Conservation (phyloP, 495 filamentous ascomycete species). For the Penicillium cinerascens region DNA sequence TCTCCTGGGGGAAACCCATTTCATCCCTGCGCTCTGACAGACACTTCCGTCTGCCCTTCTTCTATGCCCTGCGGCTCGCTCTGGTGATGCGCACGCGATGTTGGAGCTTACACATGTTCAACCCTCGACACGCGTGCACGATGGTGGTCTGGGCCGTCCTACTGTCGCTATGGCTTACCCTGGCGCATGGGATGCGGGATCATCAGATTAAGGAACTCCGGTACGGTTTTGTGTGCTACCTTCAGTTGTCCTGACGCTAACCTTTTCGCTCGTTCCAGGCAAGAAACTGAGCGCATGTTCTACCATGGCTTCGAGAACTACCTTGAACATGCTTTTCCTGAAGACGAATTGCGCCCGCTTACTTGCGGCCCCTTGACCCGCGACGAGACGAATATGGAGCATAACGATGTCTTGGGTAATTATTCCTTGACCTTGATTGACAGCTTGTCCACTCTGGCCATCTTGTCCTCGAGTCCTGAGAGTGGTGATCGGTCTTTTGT, state of each 20-base stretch:
- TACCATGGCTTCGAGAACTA: constrained; percentile 98
- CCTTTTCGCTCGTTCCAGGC: constrained; percentile 33
- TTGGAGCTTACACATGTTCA: constrained; percentile 39
- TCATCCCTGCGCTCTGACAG: not conserved
- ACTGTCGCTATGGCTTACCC: constrained; percentile 38
- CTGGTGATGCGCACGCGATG: constrained; percentile 47
- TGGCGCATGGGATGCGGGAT: constrained; percentile 40
- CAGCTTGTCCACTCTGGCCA: constrained; percentile 88
- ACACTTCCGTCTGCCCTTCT: constrained; percentile 7
- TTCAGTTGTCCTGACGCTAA: constrained; percentile 6
- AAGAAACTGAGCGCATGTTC: constrained; percentile 88
- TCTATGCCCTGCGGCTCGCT: constrained; percentile 30
- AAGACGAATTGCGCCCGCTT: constrained; percentile 91
- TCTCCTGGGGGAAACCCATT: not conserved
- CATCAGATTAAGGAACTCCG: constrained; percentile 40
- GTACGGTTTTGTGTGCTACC: constrained; percentile 17
- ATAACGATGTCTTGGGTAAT: constrained; percentile 95
- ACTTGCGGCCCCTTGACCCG: constrained; percentile 80
- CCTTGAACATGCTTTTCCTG: constrained; percentile 88
- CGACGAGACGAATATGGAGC: constrained; percentile 75
- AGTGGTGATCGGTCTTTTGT: constrained; percentile 56
- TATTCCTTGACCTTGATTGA: constrained; percentile 95
- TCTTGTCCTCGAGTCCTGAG: constrained; percentile 71
- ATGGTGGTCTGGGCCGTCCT: constrained; percentile 39
- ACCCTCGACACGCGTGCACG: constrained; percentile 34